Base-by-base conservation (phyloP, 345 rosid genomes). In the Hypericum perforatum region DNA sequence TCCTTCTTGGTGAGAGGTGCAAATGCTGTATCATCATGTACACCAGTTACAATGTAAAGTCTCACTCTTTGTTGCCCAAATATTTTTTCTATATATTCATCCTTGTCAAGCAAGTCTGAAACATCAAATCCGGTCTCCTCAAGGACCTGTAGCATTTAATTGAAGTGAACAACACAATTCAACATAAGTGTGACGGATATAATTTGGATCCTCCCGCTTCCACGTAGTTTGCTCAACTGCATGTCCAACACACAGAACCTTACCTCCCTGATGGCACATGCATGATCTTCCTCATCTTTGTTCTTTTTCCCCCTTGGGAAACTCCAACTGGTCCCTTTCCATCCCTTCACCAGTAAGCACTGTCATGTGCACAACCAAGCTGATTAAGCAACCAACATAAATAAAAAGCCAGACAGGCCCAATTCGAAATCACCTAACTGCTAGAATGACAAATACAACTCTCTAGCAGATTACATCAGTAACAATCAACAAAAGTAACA, bases 301-400 rank as follows among this genome's bases (percentile, higher is more conserved):
- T 82, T 94, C 82, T 89, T 89, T 73, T 94, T 94, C n/a, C 99
- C 97, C 36, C 99, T 86, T 15, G 99, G 97, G 61, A 94, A 94
- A 80, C 97, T 89, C 99, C 97, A 94, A 76, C 99, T 94, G 3
- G 94, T 74, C 49, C 97, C 99, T 82, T 86, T 94, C 99, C 99
- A 89, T 58, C 95, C 99, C 72, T 94, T 94, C 58, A 94, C 99
- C 59, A 94, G 77, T 71, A 94, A 49, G 70, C 95, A 85, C 97
- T 85, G 65, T 60, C 54, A 70, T 52, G 45, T 16, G 43, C 61
- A 77, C 42, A 13, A 11, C 43, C 45, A 45, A 51, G 7, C 9
- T 39, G 50, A 50, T 40, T 43, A 54, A 44, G 36, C 47, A 10
- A 43, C 13, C 10, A 10, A 6, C 6, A 11, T 5, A 10, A n/a